Evolutionary conservation across 176 grass and related monocot genomes (phyloP), one percentile per base, ranked within the genome.

Genomic region (Cenchrus americanus): DNA sequence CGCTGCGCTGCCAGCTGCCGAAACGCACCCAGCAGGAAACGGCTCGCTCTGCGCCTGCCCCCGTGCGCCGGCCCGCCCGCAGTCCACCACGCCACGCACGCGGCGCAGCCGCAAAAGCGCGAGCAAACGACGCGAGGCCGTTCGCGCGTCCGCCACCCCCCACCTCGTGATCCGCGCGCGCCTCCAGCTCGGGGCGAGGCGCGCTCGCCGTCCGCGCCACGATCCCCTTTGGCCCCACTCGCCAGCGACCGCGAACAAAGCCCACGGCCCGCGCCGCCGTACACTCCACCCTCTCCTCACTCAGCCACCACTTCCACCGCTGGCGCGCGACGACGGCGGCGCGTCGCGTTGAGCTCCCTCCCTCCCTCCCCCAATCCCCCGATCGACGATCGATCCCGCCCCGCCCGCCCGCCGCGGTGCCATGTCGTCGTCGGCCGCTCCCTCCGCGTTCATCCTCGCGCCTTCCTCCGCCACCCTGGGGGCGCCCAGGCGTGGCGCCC

Each of bases 361-460:
- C 27, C 27, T 30, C 27, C 27, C 27, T 30, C 27, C 27, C 27
- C 27, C 27, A 30, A 30, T 30, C 27, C 27, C 27, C 27, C 27
- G 27, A 30, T 30, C 27, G 52, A 60, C 22, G 67, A 17, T 30
- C 66, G 62, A 84, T 87, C 80, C 58, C 5, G 34, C 27, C 27
- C 27, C 27, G 27, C 2, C 27, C 27, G 27, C 8, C 27, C 68
- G 47, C 70, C 54, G 37, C 69, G 55, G 52, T 23, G n/a, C 83
- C 73, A 73, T 86, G 88, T 78, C 79, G 71, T 86, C 83, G 72
- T 72, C 72, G 47, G 37, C 80, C 66, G 57, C 57, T 13, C 73
- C 86, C 22, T 53, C 80, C 21, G 57, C 61, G 12, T 87, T 87
- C 78, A 71, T 82, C 83, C 83, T 86, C 79, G 73, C 79, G 23